Conservation (phyloP, 202 grass and related monocot genomes). For the Brachypodium distachyon region DNA sequence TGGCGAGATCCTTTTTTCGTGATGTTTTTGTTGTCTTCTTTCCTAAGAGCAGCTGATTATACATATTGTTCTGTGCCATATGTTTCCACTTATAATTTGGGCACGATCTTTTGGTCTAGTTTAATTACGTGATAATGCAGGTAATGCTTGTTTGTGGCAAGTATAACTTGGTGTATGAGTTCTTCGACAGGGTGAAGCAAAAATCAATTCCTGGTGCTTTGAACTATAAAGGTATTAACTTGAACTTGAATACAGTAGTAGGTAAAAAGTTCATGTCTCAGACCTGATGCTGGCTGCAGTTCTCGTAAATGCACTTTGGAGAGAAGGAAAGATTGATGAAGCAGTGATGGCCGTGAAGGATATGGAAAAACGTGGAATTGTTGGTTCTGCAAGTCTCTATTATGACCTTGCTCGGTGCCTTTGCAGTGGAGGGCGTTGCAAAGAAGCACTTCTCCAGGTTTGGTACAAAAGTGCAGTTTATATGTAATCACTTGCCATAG, state of each 20-base stretch:
- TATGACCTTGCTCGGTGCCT: slow-evolving; percentile 94
- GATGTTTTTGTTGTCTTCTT: background rate
- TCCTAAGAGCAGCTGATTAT: background rate
- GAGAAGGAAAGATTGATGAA: slow-evolving; percentile 82
- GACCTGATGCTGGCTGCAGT: slow-evolving; percentile 36
- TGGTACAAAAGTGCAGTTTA: slow-evolving; percentile 3
- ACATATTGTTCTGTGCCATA: background rate
- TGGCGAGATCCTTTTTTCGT: background rate
- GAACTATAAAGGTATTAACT: slow-evolving; percentile 81
- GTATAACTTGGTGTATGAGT: slow-evolving; percentile 94
- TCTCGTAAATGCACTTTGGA: slow-evolving; percentile 90
- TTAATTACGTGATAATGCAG: slow-evolving; percentile 32
- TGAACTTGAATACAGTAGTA: background rate
- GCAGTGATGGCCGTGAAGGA: slow-evolving; percentile 76
- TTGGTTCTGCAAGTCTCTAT: slow-evolving; percentile 95
- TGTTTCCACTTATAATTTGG: background rate
- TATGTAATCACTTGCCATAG: background rate
- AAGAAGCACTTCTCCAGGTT: slow-evolving; percentile 94
- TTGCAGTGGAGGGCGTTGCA: slow-evolving; percentile 72
- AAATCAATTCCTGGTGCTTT: slow-evolving; percentile 59
- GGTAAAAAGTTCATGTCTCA: slow-evolving; percentile 6
- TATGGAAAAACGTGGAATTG: slow-evolving; percentile 88
- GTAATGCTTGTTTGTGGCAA: slow-evolving; percentile 93
- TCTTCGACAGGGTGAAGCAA: slow-evolving; percentile 79
- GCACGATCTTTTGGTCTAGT: slow-evolving; percentile 9